Base-by-base conservation (phyloP, 768 basidiomycete genomes). In the Leccinum sublutescens region DNA sequence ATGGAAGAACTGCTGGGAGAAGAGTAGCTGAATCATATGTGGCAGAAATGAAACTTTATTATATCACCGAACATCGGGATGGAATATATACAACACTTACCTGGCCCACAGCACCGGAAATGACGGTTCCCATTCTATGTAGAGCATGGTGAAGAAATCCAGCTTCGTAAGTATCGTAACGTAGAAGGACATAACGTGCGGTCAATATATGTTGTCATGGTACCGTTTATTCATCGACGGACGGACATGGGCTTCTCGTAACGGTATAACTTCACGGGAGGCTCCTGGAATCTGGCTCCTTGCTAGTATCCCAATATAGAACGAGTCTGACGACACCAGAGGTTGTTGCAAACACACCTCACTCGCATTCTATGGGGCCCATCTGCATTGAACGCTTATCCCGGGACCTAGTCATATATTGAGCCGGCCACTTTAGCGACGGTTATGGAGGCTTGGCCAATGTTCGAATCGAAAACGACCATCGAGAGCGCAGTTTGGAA, bases 371-470 rank as follows among this genome's bases (percentile, higher is more conserved):
- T 27, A 27, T 27, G 27, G 27, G 27, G 27, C 7, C 27, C 27
- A 27, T 27, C 27, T 27, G 27, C 27, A 27, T 27, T 27, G 27
- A 27, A 27, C 27, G 27, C 27, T 27, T 27, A 27, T 27, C 27
- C 27, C 27, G 27, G 27, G 27, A 27, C 27, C 27, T 27, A 27
- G 27, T 27, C 27, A 27, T 8, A 27, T 27, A 27, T 27, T 27
- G 27, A 27, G 8, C 27, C 27, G 27, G 27, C 27, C 27, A 27
- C 27, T 27, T 27, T 27, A 27, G 27, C 27, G 27, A 27, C 27
- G 27, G 27, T 4, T 34, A 84, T 0, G 80, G 89, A 65, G 84
- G 83, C 8, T 78, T 95, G 11, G 85, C 89, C 57, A 2, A 53
- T 31, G 56, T 64, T 11, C 62, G 21, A 21, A 21, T 64, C 14